These are phyloP conservation scores for Herpotrichia juniperi DNA, from an alignment of 2,329 filamentous ascomycete species.

Conservation along the genomic window DNA sequence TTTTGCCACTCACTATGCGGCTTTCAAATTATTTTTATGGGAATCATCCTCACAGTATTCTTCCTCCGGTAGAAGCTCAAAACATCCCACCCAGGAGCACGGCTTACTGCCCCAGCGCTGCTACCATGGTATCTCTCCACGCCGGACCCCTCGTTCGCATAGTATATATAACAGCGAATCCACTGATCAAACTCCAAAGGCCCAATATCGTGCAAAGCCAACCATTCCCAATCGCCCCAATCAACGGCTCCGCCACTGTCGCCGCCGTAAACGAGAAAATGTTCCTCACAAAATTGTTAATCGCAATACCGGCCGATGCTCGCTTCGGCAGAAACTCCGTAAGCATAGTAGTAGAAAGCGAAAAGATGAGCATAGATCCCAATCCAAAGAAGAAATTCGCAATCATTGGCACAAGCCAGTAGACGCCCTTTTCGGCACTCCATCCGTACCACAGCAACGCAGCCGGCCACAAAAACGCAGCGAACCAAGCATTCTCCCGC, in stretches of 20 bases:
- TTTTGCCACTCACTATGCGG: too few species aligned
- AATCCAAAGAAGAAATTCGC: conserved; percentile 50
- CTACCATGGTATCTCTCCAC: conserved; percentile 70
- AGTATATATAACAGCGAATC: conserved; percentile 63
- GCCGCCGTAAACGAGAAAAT: conserved; percentile 45
- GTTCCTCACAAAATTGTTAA: conserved; percentile 49
- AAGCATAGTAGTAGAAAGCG: conserved; percentile 46
- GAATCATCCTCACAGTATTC: too few species aligned
- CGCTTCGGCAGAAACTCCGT: conserved; percentile 48
- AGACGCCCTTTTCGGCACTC: conserved; percentile 37
- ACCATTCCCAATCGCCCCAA: conserved; percentile 45
- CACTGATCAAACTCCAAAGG: conserved; percentile 60
- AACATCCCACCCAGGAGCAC: too few species aligned
- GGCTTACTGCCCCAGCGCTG: conserved; percentile 12
- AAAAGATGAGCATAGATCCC: conserved; percentile 48
- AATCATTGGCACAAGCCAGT: conserved; percentile 44
- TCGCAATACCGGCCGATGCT: conserved; percentile 43
- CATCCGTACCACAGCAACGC: conserved; percentile 48
- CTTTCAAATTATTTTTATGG: too few species aligned
- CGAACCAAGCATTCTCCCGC: conserved; percentile 49
- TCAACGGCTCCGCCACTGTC: conserved; percentile 42
- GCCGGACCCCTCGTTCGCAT: conserved; percentile 64
- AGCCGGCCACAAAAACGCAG: conserved; percentile 40
- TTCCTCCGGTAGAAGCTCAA: too few species aligned
- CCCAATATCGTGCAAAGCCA: conserved; percentile 49